A percentile compares a stretch with the other conserved stretches of the same genome.
These are phyloP conservation scores for Ustilago trichophora DNA, from an alignment of 1,284 basidiomycete species.

Conservation along the genomic window DNA sequence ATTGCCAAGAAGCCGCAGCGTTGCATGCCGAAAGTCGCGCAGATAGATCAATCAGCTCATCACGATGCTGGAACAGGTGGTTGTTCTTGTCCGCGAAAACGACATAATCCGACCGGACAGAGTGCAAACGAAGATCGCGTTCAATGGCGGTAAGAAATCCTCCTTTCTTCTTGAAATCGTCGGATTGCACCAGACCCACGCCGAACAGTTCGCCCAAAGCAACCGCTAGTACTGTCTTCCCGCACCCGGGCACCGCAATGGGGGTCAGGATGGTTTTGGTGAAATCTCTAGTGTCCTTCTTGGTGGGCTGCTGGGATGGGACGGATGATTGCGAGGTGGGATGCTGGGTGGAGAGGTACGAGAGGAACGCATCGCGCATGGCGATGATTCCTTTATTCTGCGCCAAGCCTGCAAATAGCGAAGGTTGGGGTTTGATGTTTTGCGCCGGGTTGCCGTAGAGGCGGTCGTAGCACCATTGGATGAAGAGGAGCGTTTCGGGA, in stretches of 20 bases:
- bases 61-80: conserved; percentile 61
- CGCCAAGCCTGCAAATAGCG: conserved; percentile 75
- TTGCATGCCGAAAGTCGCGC: no score
- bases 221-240: conserved; percentile 88
- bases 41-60: conserved; percentile 60
- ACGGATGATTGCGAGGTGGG: conserved; percentile 18
- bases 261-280: conserved; percentile 88
- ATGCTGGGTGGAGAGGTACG: conserved; percentile 68
- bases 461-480: conserved; percentile 60
- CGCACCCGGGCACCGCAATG: conserved; percentile 89
- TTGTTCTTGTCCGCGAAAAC: conserved; percentile 65
- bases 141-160: conserved; percentile 81
- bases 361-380: conserved; percentile 81
- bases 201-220: conserved; percentile 82
- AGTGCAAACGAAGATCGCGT: conserved; percentile 35
- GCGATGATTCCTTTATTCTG: conserved; percentile 84
- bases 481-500: conserved; percentile 57
- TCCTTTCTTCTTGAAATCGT: conserved; percentile 85
- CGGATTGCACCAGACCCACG: conserved; percentile 81
- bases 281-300: conserved; percentile 69
- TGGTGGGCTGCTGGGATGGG: no score
- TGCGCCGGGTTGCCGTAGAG: conserved; percentile 67
- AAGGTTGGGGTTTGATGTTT: conserved; percentile 75
- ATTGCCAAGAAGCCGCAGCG: no score
- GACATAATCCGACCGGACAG: no score